Conservation (phyloP, 352 stramenopile genomes). For the Globisporangium acanthophoron region DNA sequence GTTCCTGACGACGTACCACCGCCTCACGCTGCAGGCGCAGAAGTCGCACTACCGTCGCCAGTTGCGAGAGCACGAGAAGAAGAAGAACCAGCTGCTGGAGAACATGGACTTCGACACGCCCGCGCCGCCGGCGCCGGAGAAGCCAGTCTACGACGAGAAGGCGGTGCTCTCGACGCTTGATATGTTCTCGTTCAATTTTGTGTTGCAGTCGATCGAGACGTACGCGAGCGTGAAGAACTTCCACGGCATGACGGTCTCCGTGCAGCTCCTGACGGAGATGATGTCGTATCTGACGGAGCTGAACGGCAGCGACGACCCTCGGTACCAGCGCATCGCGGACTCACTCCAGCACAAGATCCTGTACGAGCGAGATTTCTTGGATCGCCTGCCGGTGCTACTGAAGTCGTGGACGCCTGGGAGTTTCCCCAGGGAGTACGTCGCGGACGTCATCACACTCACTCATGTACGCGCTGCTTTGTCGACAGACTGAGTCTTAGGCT, state of each 20-base stretch:
- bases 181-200: conserved; percentile 91
- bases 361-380: conserved; percentile 85
- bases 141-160: conserved; percentile 69
- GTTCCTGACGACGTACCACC: conserved; percentile 82
- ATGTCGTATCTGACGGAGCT: conserved; percentile 83
- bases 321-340: conserved; percentile 78
- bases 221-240: conserved; percentile 79
- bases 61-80: conserved; percentile 47
- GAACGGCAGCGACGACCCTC: conserved; percentile 56
- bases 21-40: conserved; percentile 63
- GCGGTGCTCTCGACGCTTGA: conserved; percentile 79
- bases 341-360: conserved; percentile 87
- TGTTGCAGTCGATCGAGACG: conserved; percentile 85
- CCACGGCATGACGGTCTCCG: conserved; percentile 73
- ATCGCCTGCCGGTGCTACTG: conserved; percentile 73
- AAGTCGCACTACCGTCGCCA: conserved; percentile 65
- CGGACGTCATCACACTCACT: conserved; percentile 81
- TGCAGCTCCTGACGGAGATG: conserved; percentile 80
- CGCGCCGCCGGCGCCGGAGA: conserved; percentile 27
- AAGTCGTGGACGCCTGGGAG: conserved; percentile 70
- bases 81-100: conserved; percentile 40
- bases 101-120: conserved; percentile 49
- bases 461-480: conserved; percentile 41
- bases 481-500: not conserved
- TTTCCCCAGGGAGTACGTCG: conserved; percentile 61